Conservation (phyloP, 306 rosid genomes). For the Fagus sylvatica region DNA sequence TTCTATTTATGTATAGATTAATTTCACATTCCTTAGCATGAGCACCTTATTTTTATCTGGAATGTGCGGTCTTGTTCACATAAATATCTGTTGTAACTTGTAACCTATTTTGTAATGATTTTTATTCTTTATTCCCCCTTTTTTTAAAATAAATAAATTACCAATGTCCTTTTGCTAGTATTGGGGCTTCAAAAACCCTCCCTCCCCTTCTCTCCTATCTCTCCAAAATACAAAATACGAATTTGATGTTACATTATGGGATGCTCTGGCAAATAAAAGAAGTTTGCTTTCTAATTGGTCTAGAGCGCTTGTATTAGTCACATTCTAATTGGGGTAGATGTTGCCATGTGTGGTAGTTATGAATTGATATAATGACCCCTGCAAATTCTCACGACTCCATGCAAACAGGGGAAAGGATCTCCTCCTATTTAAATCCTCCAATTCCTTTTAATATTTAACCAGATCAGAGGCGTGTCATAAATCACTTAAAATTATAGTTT, state of each 20-base stretch:
- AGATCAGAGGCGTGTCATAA: no score
- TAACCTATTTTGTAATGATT: not conserved
- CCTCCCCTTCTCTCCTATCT: not conserved
- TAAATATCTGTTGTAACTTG: not conserved
- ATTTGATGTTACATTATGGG: not conserved
- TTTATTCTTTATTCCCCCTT: not conserved
- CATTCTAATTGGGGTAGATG: no score
- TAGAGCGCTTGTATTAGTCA: no score
- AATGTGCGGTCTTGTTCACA: not conserved
- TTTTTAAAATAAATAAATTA: not conserved
- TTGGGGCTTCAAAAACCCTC: not conserved
- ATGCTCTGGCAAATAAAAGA: not conserved
- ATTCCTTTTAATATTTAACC: no score
- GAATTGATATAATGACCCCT: no score
- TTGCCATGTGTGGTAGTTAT: no score
- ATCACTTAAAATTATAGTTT: no score
- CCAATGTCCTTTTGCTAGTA: not conserved
- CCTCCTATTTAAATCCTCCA: no score
- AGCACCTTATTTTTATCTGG: slow-evolving; percentile 3
- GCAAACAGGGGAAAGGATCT: no score
- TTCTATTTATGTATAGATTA: slow-evolving; percentile 3
- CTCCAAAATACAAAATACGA: not conserved
- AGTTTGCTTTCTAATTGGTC: no score
- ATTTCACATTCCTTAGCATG: not conserved
- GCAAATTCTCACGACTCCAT: no score